Conservation (phyloP, 371 early-diverging fungal genomes). For the Mucor plumbeus region DNA sequence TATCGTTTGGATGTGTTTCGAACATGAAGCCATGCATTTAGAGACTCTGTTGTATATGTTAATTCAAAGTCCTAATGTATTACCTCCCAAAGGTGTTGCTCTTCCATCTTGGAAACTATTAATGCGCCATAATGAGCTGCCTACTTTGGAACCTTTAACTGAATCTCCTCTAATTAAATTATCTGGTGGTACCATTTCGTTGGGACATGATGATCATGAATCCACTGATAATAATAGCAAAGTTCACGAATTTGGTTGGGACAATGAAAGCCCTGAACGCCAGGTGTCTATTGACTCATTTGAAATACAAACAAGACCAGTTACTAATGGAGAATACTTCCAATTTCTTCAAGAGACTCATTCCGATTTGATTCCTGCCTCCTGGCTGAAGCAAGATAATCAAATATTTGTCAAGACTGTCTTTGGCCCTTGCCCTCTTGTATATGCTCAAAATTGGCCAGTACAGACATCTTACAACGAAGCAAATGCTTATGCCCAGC, state of each 20-base stretch:
- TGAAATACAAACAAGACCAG: conserved; percentile 76
- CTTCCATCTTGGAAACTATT: conserved; percentile 33
- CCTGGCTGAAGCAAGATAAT: conserved; percentile 51
- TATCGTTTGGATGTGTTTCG: conserved; percentile 84
- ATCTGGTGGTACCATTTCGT: conserved; percentile 35
- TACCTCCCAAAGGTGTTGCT: conserved; percentile 43
- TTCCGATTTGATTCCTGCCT: conserved; percentile 38
- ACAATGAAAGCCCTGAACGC: conserved; percentile 78
- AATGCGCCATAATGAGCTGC: neutral
- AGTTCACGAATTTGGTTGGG: conserved; percentile 78
- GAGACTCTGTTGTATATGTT: conserved; percentile 91
- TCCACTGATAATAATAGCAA: conserved; percentile 26
- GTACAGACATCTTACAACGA: conserved; percentile 74
- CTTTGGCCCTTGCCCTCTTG: conserved; percentile 64
- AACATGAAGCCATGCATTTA: conserved; percentile 92
- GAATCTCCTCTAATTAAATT: conserved; percentile 21
- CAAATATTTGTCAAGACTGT: conserved; percentile 65
- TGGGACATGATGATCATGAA: conserved; percentile 72
- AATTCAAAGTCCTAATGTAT: conserved; percentile 62
- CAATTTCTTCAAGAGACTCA: conserved; percentile 52
- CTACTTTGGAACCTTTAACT: conserved; percentile 17
- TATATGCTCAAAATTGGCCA: conserved; percentile 71
- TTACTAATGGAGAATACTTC: conserved; percentile 81
- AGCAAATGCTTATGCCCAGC: conserved; percentile 70
- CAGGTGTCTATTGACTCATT: conserved; percentile 51